Evolutionary conservation across 2,329 filamentous ascomycete species (phyloP).

Genomic region (Scedosporium apiospermum): DNA sequence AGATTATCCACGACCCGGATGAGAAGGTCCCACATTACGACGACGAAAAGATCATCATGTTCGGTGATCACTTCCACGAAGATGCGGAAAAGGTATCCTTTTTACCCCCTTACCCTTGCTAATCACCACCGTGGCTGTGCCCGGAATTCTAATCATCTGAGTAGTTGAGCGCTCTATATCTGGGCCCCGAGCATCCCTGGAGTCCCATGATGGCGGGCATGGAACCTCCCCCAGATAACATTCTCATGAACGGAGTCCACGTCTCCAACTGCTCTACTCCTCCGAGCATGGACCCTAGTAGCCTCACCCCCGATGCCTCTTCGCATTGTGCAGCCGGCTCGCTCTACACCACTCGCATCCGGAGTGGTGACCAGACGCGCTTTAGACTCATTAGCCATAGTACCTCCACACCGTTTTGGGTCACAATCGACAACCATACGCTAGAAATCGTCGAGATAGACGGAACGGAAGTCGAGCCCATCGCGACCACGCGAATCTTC

Average conservation of each 20-base stretch:
- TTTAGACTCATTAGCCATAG: constrained; percentile 30
- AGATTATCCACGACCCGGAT: constrained; percentile 26
- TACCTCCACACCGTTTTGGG: constrained; percentile 26
- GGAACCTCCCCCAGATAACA: constrained; percentile 28
- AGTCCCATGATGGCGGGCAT: constrained; percentile 23
- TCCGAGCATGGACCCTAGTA: background rate
- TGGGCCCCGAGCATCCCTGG: constrained; percentile 22
- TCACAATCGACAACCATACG: constrained; percentile 28
- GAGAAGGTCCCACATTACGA: constrained; percentile 24
- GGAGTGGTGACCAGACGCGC: constrained; percentile 17
- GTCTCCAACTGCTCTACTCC: constrained; percentile 22
- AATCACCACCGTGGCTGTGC: constrained; percentile 10
- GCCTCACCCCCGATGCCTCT: background rate
- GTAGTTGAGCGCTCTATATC: constrained; percentile 20
- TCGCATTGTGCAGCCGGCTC: constrained; percentile 20
- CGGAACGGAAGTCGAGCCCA: constrained; percentile 26
- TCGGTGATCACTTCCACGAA: constrained; percentile 27
- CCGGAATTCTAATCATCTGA: background rate
- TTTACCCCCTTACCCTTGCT: background rate
- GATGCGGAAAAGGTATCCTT: constrained; percentile 20
- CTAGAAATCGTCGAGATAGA: constrained; percentile 29
- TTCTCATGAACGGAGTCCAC: constrained; percentile 29
- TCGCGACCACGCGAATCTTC: constrained; percentile 23
- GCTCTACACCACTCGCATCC: constrained; percentile 21
- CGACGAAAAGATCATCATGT: constrained; percentile 27